Percentiles rank a stretch among this genome's conserved stretches.
These are phyloP conservation scores for Zymoseptoria tritici DNA, from an alignment of 2,329 filamentous ascomycete genomes.

Conservation along the genomic window DNA sequence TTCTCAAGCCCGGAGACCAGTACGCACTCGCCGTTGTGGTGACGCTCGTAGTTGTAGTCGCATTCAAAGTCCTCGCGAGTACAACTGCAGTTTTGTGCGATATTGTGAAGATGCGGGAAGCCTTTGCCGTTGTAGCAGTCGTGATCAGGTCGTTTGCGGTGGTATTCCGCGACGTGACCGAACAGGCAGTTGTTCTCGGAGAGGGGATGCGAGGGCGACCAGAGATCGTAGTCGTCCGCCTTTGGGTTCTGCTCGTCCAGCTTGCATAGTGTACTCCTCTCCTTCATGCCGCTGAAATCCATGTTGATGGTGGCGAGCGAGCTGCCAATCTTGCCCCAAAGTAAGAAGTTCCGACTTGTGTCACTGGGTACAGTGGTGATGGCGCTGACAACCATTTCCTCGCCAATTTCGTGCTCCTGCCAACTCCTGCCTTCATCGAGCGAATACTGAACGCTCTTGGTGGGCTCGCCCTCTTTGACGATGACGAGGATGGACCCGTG, in stretches of 20 bases:
- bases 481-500: constrained; percentile 90
- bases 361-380: constrained; percentile 86
- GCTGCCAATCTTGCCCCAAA: constrained; percentile 66
- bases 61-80: constrained; percentile 86
- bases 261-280: constrained; percentile 57
- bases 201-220: constrained; percentile 78
- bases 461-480: constrained; percentile 62
- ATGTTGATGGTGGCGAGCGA: constrained; percentile 69
- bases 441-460: constrained; percentile 65
- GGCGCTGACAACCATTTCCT: constrained; percentile 65
- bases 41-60: constrained; percentile 87
- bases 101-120: constrained; percentile 55
- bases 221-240: constrained; percentile 63
- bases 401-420: constrained; percentile 65
- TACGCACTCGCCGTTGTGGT: constrained; percentile 66
- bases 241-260: constrained; percentile 55
- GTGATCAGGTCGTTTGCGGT: constrained; percentile 74
- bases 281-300: constrained; percentile 76
- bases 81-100: constrained; percentile 71
- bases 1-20: constrained; percentile 68
- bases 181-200: constrained; percentile 79
- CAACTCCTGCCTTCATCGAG: constrained; percentile 75
- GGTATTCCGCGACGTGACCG: constrained; percentile 80
- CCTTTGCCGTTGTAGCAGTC: constrained; percentile 75
- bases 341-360: constrained; percentile 79